Base-by-base conservation (phyloP, 2,329 filamentous ascomycete genomes). In the Orbilia brochopaga region DNA sequence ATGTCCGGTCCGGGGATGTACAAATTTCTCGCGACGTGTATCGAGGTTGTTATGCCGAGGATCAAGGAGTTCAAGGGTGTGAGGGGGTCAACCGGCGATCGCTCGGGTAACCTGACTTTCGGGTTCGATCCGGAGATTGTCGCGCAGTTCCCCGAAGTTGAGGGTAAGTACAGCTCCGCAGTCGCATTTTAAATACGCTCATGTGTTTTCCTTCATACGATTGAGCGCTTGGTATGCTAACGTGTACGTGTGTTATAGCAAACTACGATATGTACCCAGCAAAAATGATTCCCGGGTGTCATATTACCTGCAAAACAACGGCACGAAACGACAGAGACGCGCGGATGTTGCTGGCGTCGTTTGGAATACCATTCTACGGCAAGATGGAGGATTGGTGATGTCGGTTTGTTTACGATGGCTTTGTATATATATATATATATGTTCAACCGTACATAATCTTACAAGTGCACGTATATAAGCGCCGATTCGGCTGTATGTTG, bases 61-160 rank as follows among this genome's bases (percentile, higher is more conserved):
- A 95, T 99, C 81, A 99, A 97, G 83, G 94, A 99, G 76, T 99
- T 91, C 90, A 86, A 86, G 63, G 94, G 94, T 69, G 83, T 90
- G n/a, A 85, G 85, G 76, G 87, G 87, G 54, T 85, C 82, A 48
- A 90, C 90, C 42, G 94, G 94, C 78, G 94, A 99, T 79, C 88
- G 87, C 78, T 88, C 89, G 73, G 94, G 94, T 40, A 97, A 97
- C 79, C 84, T 99, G 75, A 85, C 84, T 8, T 93, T 92, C 79
- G 94, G 94, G 75, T 83, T 99, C 76, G 84, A 84, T 13, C 83
- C 88, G 3, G 88, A 91, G 67, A 86, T 89, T 75, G 87, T 96
- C 77, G 87, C 89, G 56, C 82, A 90, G 75, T 99, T 97, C 81
- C 94, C 94, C 0, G 94, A 99, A 82, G 86, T 99, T 51, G 92